phyloP scores from a whole-genome alignment of 345 rosid species.

The Odontarrhena argentea region DNA sequence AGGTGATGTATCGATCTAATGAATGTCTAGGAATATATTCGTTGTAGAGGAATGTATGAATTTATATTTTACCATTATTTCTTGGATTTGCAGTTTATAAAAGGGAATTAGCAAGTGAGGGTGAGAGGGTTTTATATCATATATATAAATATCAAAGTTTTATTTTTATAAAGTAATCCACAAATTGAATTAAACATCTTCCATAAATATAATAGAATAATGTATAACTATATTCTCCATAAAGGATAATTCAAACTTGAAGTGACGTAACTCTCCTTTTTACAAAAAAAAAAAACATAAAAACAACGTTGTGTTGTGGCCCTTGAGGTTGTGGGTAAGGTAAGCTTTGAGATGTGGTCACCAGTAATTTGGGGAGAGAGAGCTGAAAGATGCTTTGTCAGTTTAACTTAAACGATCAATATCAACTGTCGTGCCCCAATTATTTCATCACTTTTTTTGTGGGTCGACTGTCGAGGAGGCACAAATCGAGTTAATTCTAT shows the following conservation, averaged over 20 bases:
- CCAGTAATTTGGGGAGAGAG: conserved; percentile 5
- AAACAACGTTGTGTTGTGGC: background rate
- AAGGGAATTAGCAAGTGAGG: background rate
- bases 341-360: conserved; percentile 31
- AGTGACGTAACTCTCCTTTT: conserved; percentile 18
- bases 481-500: background rate
- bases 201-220: background rate
- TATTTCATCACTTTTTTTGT: background rate
- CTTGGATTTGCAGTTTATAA: background rate
- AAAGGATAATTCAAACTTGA: conserved; percentile 18
- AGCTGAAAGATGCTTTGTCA: conserved; percentile 25
- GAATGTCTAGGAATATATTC: no score
- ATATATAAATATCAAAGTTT: no score
- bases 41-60: no score
- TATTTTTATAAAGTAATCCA: background rate
- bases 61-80: no score
- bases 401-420: background rate
- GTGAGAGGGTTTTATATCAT: background rate
- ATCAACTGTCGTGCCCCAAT: conserved; percentile 19
- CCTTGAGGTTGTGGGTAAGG: background rate
- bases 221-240: background rate
- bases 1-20: no score
- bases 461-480: background rate
- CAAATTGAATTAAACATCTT: background rate
- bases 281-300: conserved; percentile 2